These are phyloP conservation scores for Bocquillonia castaneifolia DNA, from an alignment of 441 rosid genomes.

Conservation along the genomic window DNA sequence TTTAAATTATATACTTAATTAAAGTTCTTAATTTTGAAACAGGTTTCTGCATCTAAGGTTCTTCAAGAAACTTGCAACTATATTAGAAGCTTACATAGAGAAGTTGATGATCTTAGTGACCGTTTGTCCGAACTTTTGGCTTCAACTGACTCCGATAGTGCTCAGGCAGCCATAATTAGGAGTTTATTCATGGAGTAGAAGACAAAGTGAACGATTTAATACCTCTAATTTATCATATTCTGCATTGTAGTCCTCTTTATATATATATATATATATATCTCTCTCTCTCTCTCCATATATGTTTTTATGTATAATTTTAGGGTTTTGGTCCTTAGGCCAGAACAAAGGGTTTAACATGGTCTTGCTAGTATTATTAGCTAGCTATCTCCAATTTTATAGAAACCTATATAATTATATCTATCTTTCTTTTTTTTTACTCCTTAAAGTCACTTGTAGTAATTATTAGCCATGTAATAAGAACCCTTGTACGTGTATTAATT, in stretches of 20 bases:
- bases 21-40: no score
- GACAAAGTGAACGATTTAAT: neutral
- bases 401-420: no score
- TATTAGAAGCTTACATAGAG: slow-evolving; percentile 67
- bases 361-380: neutral
- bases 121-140: slow-evolving; percentile 74
- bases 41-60: slow-evolving; percentile 74
- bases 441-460: slow-evolving; percentile 8
- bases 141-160: slow-evolving; percentile 58
- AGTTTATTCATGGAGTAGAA: slow-evolving; percentile 55
- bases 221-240: neutral
- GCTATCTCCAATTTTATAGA: slow-evolving; percentile 1
- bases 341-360: slow-evolving; percentile 9
- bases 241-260: neutral
- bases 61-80: slow-evolving; percentile 88
- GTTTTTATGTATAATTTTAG: slow-evolving; percentile 14
- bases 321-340: slow-evolving; percentile 29
- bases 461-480: slow-evolving; percentile 13
- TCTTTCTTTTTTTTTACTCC: no score
- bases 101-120: slow-evolving; percentile 79
- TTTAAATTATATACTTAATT: no score
- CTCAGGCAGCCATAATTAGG: slow-evolving; percentile 86
- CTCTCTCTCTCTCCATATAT: neutral
- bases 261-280: neutral
- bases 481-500: neutral